Evolutionary conservation across 2,329 filamentous ascomycete genomes (phyloP).

Genomic region (Myotisia sp.): DNA sequence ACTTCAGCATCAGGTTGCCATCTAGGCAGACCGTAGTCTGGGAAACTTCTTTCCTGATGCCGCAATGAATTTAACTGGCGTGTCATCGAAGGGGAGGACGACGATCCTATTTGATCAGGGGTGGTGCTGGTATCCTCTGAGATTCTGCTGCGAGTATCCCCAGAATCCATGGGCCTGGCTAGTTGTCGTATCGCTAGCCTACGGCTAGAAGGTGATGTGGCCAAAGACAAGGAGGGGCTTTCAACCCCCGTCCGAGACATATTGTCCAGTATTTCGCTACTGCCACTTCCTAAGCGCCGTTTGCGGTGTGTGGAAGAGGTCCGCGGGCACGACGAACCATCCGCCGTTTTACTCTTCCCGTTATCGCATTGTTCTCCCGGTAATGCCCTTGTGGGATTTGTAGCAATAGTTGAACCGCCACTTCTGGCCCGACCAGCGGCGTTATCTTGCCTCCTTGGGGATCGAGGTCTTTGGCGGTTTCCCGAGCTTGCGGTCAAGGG

Average conservation of each 20-base stretch:
- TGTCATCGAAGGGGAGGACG: slow-evolving; percentile 15
- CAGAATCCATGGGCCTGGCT: background rate
- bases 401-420: too few relatives aligned
- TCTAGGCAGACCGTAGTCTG: slow-evolving; percentile 47
- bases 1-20: slow-evolving; percentile 88
- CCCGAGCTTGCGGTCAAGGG: too few relatives aligned
- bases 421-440: too few relatives aligned
- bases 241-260: background rate
- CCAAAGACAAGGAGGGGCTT: background rate
- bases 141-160: slow-evolving; percentile 1
- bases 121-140: slow-evolving; percentile 16
- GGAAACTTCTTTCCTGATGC: slow-evolving; percentile 17
- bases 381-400: too few relatives aligned
- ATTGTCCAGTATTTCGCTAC: background rate
- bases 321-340: too few relatives aligned
- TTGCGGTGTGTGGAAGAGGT: slow-evolving; percentile 4
- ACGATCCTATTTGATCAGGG: slow-evolving; percentile 21
- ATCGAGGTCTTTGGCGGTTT: too few relatives aligned
- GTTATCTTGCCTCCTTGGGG: too few relatives aligned
- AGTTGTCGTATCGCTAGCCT: background rate
- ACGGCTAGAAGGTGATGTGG: background rate
- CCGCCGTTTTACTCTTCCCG: too few relatives aligned
- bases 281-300: slow-evolving; percentile 5
- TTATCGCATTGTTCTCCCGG: too few relatives aligned
- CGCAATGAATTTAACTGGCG: slow-evolving; percentile 14